phyloP scores from a whole-genome alignment of 176 grass and related monocot species.

The Eragrostis nindensis region DNA sequence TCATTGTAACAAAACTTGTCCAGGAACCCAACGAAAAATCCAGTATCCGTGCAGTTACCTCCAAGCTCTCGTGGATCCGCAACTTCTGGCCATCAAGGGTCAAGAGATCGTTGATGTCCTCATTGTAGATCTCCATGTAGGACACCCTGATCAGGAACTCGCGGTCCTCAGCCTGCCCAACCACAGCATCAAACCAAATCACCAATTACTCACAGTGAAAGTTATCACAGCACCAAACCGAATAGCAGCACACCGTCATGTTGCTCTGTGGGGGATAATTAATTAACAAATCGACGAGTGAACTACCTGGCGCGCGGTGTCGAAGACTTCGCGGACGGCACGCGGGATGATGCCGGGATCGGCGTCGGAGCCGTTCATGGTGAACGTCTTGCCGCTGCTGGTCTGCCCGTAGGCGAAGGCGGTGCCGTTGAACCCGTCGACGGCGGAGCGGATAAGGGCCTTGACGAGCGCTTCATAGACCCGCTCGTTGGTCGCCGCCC shows the following conservation, averaged over 20 bases:
- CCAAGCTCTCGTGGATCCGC: constrained; percentile 79
- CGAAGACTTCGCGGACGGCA: constrained; percentile 75
- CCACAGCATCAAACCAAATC: background rate
- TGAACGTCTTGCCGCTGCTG: constrained; percentile 96
- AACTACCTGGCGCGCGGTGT: constrained; percentile 59
- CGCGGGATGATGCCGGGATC: constrained; percentile 84
- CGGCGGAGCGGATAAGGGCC: constrained; percentile 65
- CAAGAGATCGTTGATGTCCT: constrained; percentile 94
- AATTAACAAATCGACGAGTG: background rate
- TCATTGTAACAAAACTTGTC: background rate
- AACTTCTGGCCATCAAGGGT: constrained; percentile 66
- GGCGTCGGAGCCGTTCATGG: constrained; percentile 74
- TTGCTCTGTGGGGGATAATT: background rate
- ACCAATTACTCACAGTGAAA: background rate
- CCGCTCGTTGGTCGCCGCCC: constrained; percentile 53
- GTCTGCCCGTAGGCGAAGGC: constrained; percentile 98
- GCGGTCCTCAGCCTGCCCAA: constrained; percentile 51
- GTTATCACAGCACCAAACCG: too few species aligned
- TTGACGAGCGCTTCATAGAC: constrained; percentile 70
- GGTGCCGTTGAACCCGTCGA: constrained; percentile 91
- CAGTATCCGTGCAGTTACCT: constrained; percentile 41
- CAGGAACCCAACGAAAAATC: background rate
- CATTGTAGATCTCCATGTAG: constrained; percentile 99
- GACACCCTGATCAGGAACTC: constrained; percentile 93
- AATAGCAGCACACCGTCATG: too few species aligned